Evolutionary conservation across 805 yeast genomes (phyloP), one percentile per base, ranked within the genome.

Genomic region (Metschnikowia peoriensis): DNA sequence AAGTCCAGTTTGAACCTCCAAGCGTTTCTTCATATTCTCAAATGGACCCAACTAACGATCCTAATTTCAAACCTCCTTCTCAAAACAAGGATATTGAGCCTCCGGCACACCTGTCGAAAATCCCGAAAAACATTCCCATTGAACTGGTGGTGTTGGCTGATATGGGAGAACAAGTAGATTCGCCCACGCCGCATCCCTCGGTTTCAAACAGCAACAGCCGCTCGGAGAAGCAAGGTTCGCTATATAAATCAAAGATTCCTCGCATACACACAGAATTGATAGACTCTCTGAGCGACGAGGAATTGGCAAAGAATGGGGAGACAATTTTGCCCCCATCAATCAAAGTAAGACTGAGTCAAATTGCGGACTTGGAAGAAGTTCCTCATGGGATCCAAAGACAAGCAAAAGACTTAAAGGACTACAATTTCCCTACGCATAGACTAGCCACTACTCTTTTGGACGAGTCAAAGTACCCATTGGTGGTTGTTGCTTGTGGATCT

Each of bases 401-500:
- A 69, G 92, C 98, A 1, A 83, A 82, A 55, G 72, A 70, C 11
- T 69, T 92, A 28, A 80, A 79, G 12, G 79, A 82, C 45, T 94
- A 94, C 70, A 68, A 75, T 52, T 94, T 94, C 69, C 99, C 99
- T 2, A 81, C 87, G 1, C 98, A 94, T 71, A 75, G 98, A 54
- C 75, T 93, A 49, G 86, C 89, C 32, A 82, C 84, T 27, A 78
- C 79, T 50, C 69, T 92, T 62, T 71, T 81, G 52, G 94, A 90
- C 63, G 83, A 86, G 51, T 75, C 85, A 56, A 93, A 93, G 70
- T 79, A 84, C 59, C 99, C 99, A 1, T 76, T 94, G 58, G 97
- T 94, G 11, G 81, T 94, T 49, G 98, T 94, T 28, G 97, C 98
- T 1, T 94, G 99, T 71, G 99, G 99, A 8, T 90, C 97, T 2